phyloP scores from a whole-genome alignment of 306 rosid genomes.

The Acacia acuminata region DNA sequence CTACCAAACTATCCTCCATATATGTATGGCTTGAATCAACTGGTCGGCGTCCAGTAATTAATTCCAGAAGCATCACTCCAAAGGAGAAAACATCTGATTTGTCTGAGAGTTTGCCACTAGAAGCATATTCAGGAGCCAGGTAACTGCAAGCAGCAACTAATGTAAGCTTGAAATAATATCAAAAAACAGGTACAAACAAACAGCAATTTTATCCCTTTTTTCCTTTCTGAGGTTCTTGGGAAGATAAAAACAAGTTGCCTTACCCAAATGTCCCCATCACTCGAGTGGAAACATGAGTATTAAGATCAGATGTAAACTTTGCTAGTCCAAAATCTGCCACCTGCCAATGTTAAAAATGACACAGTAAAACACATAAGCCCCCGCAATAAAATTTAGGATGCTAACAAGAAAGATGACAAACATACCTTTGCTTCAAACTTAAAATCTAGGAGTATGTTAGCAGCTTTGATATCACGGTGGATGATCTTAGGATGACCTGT shows the following conservation, averaged over 20 bases:
- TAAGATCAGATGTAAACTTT: slow-evolving; percentile 12
- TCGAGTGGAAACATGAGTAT: slow-evolving; percentile 19
- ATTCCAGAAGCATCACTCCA: slow-evolving; percentile 71
- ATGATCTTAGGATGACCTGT: slow-evolving; percentile 21
- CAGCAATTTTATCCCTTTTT: neutral
- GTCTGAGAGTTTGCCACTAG: slow-evolving; percentile 49
- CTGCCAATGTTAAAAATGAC: neutral
- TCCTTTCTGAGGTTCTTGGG: neutral
- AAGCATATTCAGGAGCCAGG: slow-evolving; percentile 73
- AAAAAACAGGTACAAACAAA: neutral
- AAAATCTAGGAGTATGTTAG: slow-evolving; percentile 16
- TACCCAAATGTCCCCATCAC: slow-evolving; percentile 24
- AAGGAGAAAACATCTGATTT: slow-evolving; percentile 61
- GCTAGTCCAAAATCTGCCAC: slow-evolving; percentile 26
- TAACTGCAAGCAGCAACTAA: slow-evolving; percentile 29
- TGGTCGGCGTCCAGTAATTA: slow-evolving; percentile 56
- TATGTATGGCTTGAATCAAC: neutral
- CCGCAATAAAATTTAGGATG: neutral
- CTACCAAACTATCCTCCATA: slow-evolving; percentile 20
- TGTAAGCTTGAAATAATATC: neutral
- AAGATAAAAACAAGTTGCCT: neutral
- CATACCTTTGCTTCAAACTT: slow-evolving; percentile 24
- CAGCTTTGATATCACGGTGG: slow-evolving; percentile 19
- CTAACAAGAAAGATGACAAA: neutral
- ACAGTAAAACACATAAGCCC: neutral